Percentiles rank a stretch among this genome's conserved stretches.
These are phyloP conservation scores for Ogataea paraovalis DNA, from an alignment of 805 yeast genomes.

Conservation along the genomic window DNA sequence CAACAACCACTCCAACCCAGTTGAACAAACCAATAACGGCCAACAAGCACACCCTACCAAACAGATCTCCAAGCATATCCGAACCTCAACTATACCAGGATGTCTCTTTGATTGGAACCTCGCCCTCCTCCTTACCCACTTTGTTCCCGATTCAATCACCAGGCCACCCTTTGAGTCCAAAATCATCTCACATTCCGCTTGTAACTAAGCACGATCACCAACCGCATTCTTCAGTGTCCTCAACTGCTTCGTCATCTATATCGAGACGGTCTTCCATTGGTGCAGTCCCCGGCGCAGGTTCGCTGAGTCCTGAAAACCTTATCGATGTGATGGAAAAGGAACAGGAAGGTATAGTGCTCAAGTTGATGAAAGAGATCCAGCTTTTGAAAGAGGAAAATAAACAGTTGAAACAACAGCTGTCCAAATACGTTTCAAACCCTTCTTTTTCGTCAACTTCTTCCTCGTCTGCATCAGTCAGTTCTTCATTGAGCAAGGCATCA, in stretches of 20 bases:
- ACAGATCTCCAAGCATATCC: slow-evolving; percentile 20
- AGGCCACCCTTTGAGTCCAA: slow-evolving; percentile 7
- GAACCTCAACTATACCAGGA: slow-evolving; percentile 11
- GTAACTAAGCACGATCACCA: slow-evolving; percentile 12
- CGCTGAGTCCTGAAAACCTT: slow-evolving; percentile 41
- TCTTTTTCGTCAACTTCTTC: slow-evolving; percentile 18
- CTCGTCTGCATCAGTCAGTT: slow-evolving; percentile 3
- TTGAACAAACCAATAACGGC: slow-evolving; percentile 18
- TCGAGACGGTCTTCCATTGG: slow-evolving; percentile 18
- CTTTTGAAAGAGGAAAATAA: slow-evolving; percentile 51
- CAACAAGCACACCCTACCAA: slow-evolving; percentile 20
- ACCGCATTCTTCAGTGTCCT: slow-evolving; percentile 21
- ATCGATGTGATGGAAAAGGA: slow-evolving; percentile 65
- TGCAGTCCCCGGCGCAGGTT: slow-evolving; percentile 8
- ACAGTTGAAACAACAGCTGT: slow-evolving; percentile 32
- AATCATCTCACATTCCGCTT: slow-evolving; percentile 7
- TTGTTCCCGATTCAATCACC: slow-evolving; percentile 2
- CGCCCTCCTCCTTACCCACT: background rate
- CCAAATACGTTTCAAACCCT: slow-evolving; percentile 15
- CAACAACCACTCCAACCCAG: slow-evolving; percentile 5
- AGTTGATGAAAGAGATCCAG: slow-evolving; percentile 59
- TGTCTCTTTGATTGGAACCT: background rate
- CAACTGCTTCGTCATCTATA: slow-evolving; percentile 17
- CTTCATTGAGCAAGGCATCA: slow-evolving; percentile 15
- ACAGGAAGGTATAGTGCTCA: slow-evolving; percentile 70